Evolutionary conservation across 129 eudicot species (phyloP).

Genomic region (Tagetes patula): DNA sequence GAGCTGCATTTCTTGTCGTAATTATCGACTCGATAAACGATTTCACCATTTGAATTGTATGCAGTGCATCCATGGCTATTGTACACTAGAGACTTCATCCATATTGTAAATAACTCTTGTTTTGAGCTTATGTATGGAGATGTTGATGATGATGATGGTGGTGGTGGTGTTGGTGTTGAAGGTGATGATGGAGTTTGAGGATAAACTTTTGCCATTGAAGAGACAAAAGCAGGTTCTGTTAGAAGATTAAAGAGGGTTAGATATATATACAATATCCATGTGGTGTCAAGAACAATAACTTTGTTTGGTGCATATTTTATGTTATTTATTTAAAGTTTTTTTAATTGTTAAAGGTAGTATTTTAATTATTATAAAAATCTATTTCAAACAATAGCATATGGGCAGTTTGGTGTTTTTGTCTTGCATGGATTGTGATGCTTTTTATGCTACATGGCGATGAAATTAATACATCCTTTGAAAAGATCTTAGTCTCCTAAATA

Average conservation of each 20-base stretch:
- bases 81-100: constrained; percentile 82
- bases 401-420: constrained; percentile 4
- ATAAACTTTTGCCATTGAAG: constrained; percentile 49
- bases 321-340: neutral
- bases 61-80: constrained; percentile 79
- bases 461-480: too few species aligned
- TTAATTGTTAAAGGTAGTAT: neutral
- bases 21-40: constrained; percentile 72
- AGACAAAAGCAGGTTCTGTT: constrained; percentile 22
- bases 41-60: constrained; percentile 59
- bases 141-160: constrained; percentile 28
- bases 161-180: constrained; percentile 27
- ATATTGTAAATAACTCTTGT: constrained; percentile 51
- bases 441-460: neutral
- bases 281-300: constrained; percentile 26
- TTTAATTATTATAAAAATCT: neutral
- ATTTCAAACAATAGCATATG: neutral
- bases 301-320: constrained; percentile 13
- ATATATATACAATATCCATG: constrained; percentile 17
- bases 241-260: constrained; percentile 24
- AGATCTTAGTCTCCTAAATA: too few species aligned
- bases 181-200: constrained; percentile 37
- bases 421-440: neutral
- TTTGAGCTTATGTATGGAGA: constrained; percentile 26
- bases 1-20: constrained; percentile 53